phyloP scores from a whole-genome alignment of 139 green algal genomes.

The Chlorella sp. region DNA sequence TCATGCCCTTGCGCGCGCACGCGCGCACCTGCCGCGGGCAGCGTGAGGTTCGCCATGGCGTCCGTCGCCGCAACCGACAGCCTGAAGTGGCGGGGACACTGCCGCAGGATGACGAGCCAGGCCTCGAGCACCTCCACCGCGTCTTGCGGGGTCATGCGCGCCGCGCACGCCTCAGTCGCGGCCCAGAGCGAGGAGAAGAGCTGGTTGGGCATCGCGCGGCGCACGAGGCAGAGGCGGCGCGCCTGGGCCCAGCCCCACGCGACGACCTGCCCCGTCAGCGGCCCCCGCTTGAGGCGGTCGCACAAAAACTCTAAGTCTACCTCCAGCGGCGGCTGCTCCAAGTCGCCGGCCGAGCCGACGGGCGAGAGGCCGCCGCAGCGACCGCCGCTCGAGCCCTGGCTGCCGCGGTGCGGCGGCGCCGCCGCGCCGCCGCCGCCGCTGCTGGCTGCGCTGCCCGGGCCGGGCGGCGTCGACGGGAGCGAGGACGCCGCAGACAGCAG shows the following conservation, averaged over 20 bases:
- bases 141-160: constrained; percentile 14
- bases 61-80: constrained; percentile 1
- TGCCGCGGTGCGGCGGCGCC: not conserved
- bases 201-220: constrained; percentile 15
- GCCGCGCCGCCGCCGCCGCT: not conserved
- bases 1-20: not conserved
- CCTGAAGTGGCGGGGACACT: constrained; percentile 37
- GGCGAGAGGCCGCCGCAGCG: not conserved
- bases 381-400: not conserved
- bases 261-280: constrained; percentile 25
- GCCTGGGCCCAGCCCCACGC: constrained; percentile 32
- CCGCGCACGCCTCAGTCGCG: constrained; percentile 17
- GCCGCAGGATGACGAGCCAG: constrained; percentile 30
- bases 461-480: constrained; percentile 8
- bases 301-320: constrained; percentile 1
- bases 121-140: constrained; percentile 25
- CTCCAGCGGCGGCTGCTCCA: not conserved
- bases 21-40: constrained; percentile 1
- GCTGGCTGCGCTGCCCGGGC: not conserved
- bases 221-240: not conserved
- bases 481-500: too few species aligned
- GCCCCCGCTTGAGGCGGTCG: constrained; percentile 6
- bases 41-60: not conserved
- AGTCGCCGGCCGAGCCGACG: not conserved
- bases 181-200: constrained; percentile 28